Base-by-base conservation (phyloP, 2,329 filamentous ascomycete species). In the Fusarium virguliforme region DNA sequence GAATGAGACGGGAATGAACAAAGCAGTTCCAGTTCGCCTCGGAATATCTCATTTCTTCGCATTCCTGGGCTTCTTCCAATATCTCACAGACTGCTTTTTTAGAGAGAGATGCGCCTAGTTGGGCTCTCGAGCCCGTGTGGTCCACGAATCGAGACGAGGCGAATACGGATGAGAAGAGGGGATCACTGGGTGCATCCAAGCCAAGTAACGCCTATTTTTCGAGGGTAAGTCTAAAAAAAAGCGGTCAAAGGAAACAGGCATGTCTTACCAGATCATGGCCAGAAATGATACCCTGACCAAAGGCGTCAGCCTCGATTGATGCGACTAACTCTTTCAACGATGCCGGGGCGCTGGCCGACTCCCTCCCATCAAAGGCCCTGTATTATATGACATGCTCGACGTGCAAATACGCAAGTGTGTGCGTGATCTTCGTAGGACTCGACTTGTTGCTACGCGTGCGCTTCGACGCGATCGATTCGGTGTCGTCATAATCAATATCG, bases 1-100 rank as follows among this genome's bases (percentile, higher is more conserved):
- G 41, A 10, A 48, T 10, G 41, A 48, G 24, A 15, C 37, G 37
- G 10, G 41, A 48, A 22, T 48, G 41, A 48, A 48, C 41, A 48
- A 48, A 48, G 41, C 18, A 48, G 41, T 48, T 48, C 41, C 41
- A 48, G 18, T 48, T n/a, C 24, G 41, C 41, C 18, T 48, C 41
- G 24, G 41, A 48, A 24, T 48, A 22, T 24, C 41, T 48, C 24
- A 48, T 48, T n/a, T 24, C 18, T 22, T 48, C 18, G 13, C 18
- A n/a, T 28, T 48, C 41, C 24, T 48, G 41, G 6, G 41, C 41
- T 48, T 48, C 18, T 24, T 28, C 26, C 41, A 48, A 48, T 7
- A 48, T 48, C 18, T 48, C 41, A 28, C 18, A 24, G 41, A 48
- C 18, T 24, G 41, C 24, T 22, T 48, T 22, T n/a, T n/a, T 48